A percentile compares a stretch with the other conserved stretches of the same genome.
phyloP scores from a whole-genome alignment of 495 filamentous ascomycete species.

The Neurospora sp. region DNA sequence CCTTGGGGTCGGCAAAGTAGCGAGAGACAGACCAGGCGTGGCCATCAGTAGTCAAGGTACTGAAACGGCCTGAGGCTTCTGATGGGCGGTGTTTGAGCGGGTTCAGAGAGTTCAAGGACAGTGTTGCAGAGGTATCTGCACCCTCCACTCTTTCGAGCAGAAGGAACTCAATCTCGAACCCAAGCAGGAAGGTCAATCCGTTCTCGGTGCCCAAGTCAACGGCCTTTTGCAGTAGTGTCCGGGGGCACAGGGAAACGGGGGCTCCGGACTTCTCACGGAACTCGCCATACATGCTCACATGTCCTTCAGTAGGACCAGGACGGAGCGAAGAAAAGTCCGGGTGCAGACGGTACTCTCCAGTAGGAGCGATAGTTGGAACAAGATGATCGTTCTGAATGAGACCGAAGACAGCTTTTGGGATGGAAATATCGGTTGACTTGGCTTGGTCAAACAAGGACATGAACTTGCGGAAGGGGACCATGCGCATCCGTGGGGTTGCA shows the following conservation, averaged over 20 bases:
- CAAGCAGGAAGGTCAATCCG: conserved; percentile 46
- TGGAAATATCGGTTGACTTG: conserved; percentile 39
- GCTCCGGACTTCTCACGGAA: conserved; percentile 44
- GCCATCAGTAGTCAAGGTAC: conserved; percentile 25
- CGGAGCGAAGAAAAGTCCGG: conserved; percentile 52
- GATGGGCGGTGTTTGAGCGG: neutral
- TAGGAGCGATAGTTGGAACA: conserved; percentile 30
- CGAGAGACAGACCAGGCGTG: conserved; percentile 57
- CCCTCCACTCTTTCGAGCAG: conserved; percentile 42
- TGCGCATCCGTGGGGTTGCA: conserved; percentile 52
- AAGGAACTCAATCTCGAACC: conserved; percentile 79
- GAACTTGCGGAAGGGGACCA: conserved; percentile 61
- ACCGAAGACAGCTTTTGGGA: conserved; percentile 44
- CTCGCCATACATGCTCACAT: conserved; percentile 51
- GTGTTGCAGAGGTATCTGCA: conserved; percentile 15
- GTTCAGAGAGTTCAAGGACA: conserved; percentile 1
- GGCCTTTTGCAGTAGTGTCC: conserved; percentile 44
- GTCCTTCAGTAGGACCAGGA: conserved; percentile 39
- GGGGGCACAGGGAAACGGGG: conserved; percentile 42
- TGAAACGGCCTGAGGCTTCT: conserved; percentile 10
- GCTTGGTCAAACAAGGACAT: conserved; percentile 43
- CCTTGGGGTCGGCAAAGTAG: conserved; percentile 40
- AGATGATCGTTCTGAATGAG: conserved; percentile 49
- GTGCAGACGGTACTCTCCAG: conserved; percentile 50
- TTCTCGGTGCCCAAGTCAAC: conserved; percentile 38